A percentile compares a stretch with the other conserved stretches of the same genome.
Evolutionary conservation across 805 yeast species (phyloP).

Genomic region (Wickerhamiella azymoides): DNA sequence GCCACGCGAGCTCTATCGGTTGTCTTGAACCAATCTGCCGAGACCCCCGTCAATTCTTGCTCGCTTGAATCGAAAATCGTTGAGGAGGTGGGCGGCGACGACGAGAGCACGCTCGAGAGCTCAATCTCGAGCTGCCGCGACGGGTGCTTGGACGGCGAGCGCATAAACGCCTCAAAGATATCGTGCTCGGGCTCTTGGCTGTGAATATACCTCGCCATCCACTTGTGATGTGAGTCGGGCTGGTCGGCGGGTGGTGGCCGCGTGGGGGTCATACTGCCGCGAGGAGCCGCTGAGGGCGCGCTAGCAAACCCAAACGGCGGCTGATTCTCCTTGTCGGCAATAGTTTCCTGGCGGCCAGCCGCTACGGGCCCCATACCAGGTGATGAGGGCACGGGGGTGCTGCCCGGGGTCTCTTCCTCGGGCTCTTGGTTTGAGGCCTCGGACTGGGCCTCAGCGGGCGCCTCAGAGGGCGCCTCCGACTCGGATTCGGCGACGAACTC

Average conservation of each 20-base stretch:
- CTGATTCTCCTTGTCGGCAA: conserved; percentile 8
- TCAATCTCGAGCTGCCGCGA: conserved; percentile 4
- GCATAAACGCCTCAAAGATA: conserved; percentile 10
- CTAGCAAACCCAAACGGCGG: no score
- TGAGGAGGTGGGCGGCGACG: conserved; percentile 5
- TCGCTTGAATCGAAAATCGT: conserved; percentile 1
- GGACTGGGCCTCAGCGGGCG: background rate
- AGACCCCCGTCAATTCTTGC: conserved; percentile 2
- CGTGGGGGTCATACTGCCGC: background rate
- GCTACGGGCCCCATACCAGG: background rate
- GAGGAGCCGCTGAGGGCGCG: no score
- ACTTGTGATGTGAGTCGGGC: conserved; percentile 9
- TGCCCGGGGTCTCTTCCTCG: background rate
- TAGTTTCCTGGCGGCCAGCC: background rate
- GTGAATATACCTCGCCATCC: conserved; percentile 10
- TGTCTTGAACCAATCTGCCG: conserved; percentile 3
- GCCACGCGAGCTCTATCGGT: background rate
- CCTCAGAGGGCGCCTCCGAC: background rate
- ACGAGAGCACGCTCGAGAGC: background rate
- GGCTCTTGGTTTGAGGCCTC: background rate
- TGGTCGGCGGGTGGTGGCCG: background rate
- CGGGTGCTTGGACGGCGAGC: conserved; percentile 7
- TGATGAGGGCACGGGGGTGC: background rate
- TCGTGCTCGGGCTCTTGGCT: conserved; percentile 9
- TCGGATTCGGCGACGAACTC: background rate